Conservation (phyloP, 345 rosid species). For the Limnanthes douglasii region DNA sequence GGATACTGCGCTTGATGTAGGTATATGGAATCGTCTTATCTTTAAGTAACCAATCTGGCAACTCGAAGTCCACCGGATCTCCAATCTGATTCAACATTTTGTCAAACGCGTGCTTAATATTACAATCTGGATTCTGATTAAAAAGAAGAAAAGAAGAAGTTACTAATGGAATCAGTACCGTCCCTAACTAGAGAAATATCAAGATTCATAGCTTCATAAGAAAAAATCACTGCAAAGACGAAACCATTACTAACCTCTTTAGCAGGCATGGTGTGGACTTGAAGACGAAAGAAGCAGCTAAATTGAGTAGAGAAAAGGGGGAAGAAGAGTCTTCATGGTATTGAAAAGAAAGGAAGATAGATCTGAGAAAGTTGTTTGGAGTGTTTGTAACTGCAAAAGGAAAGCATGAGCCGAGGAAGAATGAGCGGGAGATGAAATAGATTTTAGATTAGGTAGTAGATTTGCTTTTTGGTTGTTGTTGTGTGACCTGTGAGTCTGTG, state of each 20-base stretch:
- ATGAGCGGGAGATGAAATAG: slow-evolving; percentile 25
- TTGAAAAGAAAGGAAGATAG: slow-evolving; percentile 11
- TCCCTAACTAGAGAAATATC: slow-evolving; percentile 2
- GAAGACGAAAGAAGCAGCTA: background rate
- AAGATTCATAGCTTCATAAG: background rate
- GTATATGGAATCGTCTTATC: slow-evolving; percentile 50
- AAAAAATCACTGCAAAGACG: background rate
- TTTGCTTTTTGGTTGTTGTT: too few species aligned
- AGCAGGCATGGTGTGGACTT: slow-evolving; percentile 9
- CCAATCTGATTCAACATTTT: slow-evolving; percentile 55
- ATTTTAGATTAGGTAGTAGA: too few species aligned
- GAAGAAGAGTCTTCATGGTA: too few species aligned
- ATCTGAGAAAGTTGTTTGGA: slow-evolving; percentile 17
- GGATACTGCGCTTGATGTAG: slow-evolving; percentile 88
- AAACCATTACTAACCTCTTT: slow-evolving; percentile 10
- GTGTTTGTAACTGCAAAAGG: too few species aligned
- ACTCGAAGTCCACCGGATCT: slow-evolving; percentile 51
- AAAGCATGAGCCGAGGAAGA: slow-evolving; percentile 6
- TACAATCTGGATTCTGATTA: slow-evolving; percentile 22
- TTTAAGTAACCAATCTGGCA: slow-evolving; percentile 71
- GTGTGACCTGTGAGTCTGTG: too few species aligned
- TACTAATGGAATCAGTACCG: too few species aligned
- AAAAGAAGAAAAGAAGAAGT: slow-evolving; percentile 26
- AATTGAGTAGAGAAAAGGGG: background rate
- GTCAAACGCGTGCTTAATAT: slow-evolving; percentile 37